phyloP scores from a whole-genome alignment of 148 eudicot genomes.

The Dianthus caryophyllus region DNA sequence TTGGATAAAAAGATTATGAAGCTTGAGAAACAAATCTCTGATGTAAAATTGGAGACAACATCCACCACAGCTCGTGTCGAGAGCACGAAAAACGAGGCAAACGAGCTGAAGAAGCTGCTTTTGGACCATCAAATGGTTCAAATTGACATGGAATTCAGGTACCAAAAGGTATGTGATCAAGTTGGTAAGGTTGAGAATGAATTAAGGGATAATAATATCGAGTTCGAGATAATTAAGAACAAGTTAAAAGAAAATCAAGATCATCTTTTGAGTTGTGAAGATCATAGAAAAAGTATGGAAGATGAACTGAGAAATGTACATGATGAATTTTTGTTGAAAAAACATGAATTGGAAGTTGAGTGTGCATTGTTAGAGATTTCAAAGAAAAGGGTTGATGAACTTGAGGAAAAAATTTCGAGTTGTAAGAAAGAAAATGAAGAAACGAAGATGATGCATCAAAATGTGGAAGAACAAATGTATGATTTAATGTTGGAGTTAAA shows the following conservation, averaged over 20 bases:
- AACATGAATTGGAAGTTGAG: slow-evolving; percentile 1
- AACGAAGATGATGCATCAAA: not conserved
- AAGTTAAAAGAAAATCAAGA: slow-evolving; percentile 12
- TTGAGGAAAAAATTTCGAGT: not conserved
- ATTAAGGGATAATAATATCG: not conserved
- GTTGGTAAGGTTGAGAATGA: not conserved
- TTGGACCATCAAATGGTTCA: not conserved
- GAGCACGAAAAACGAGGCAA: not conserved
- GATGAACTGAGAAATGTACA: not conserved
- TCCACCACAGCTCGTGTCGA: not conserved
- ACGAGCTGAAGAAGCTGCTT: slow-evolving; percentile 3
- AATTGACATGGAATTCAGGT: slow-evolving; percentile 2
- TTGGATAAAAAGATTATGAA: slow-evolving; percentile 4
- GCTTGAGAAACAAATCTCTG: slow-evolving; percentile 5
- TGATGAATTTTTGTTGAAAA: not conserved
- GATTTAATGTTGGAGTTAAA: slow-evolving; percentile 3
- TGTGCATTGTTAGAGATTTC: not conserved
- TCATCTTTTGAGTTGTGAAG: not conserved
- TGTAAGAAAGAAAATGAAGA: slow-evolving; percentile 13
- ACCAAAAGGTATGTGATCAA: slow-evolving; percentile 15
- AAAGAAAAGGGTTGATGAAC: slow-evolving; percentile 9
- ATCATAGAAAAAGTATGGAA: slow-evolving; percentile 2
- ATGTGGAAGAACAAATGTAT: slow-evolving; percentile 2
- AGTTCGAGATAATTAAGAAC: slow-evolving; percentile 16
- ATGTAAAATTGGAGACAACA: not conserved